Base-by-base conservation (phyloP, 2,329 filamentous ascomycete species). In the Rhynchosporium graminicola region DNA sequence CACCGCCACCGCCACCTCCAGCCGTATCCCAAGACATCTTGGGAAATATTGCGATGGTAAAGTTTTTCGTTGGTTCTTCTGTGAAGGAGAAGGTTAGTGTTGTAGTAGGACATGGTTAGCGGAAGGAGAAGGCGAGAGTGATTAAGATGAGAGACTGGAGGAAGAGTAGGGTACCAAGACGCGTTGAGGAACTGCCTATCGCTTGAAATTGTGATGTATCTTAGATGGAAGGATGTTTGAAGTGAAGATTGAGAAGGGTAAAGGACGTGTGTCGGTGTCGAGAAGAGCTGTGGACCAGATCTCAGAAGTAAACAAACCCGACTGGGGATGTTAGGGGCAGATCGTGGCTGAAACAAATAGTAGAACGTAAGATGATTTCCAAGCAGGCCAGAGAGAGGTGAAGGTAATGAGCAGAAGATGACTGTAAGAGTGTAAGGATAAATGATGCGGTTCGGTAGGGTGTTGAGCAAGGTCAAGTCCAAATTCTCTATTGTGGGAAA, bases 21-120 rank as follows among this genome's bases (percentile, higher is more conserved):
- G 33, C 57, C 46, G 60, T 66, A 28, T 70, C 68, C 71, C 71
- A 73, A 61, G 69, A 69, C 71, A 73, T 72, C 10, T 65, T 68
- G 51, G 15, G 42, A 3, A 15, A 10, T 36, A 8, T 57, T 36
- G 12, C 7, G 12, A 57, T 26, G 28, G 29, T 8, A 36, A 26
- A n/a, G 15, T 36, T 47, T 10, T 57, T 54, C 36, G 29, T 3
- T 47, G 29, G 2, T 47, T 46, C 20, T n/a, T 42, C 51, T 54
- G 36, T 5, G 20, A 54, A 13, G 40, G 15, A 9, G 2, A 5
- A 13, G 20, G 12, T 54, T 40, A 54, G 51, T 5, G 36, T 29
- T n/a, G 51, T 40, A n/a, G 40, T 15, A 29, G 38, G 36, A 28
- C 15, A 42, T 40, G 20, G n/a, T 12, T 15, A 33, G 13, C 4